phyloP scores from a whole-genome alignment of 257 asterid genomes.

The Nicotiana tomentosiformis region DNA sequence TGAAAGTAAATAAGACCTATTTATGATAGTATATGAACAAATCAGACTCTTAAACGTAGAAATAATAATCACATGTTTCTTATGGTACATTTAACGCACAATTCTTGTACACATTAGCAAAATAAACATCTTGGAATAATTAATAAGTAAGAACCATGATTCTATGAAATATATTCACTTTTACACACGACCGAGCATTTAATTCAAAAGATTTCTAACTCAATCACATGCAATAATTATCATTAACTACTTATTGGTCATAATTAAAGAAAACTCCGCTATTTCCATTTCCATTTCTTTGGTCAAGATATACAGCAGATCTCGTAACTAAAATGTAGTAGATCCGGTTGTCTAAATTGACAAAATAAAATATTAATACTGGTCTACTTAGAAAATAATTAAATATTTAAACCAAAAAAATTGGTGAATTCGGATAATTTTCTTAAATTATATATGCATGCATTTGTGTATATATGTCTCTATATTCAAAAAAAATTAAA shows the following conservation, averaged over 20 bases:
- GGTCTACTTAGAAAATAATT: no score
- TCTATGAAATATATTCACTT: neutral
- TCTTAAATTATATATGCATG: no score
- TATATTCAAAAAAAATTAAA: no score
- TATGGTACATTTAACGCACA: neutral
- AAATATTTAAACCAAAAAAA: no score
- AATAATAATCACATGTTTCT: neutral
- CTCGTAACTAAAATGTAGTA: neutral
- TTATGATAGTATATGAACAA: no score
- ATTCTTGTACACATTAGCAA: neutral
- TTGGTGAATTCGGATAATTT: no score
- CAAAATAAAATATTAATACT: neutral
- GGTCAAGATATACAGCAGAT: neutral
- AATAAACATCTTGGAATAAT: neutral
- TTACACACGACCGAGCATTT: neutral
- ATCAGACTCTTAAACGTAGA: neutral
- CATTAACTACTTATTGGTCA: neutral
- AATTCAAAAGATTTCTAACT: neutral
- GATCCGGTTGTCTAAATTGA: neutral
- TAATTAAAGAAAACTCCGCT: neutral
- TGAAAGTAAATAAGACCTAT: no score
- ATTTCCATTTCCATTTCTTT: neutral
- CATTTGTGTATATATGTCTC: no score
- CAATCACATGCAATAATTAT: neutral
- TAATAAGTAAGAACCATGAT: neutral